Percentiles rank a stretch among this genome's conserved stretches.
Evolutionary conservation across 2,329 filamentous ascomycete genomes (phyloP).

Genomic region (Didymella keratinophila): DNA sequence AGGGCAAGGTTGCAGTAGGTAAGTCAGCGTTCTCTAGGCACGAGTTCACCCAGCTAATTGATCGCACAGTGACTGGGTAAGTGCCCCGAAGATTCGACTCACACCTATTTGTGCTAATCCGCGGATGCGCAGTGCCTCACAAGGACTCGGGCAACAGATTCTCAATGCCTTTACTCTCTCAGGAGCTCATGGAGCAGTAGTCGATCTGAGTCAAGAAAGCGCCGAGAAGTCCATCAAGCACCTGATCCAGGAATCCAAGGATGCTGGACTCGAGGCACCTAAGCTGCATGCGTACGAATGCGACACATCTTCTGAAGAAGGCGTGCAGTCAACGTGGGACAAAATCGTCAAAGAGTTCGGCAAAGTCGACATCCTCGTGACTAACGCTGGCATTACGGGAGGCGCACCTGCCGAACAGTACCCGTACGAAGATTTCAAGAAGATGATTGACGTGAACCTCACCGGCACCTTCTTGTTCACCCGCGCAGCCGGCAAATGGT

Average conservation of each 20-base stretch:
- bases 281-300: not conserved
- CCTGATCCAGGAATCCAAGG: not conserved
- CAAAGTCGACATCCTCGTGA: not conserved
- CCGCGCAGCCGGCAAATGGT: not conserved
- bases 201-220: not conserved
- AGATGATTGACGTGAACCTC: not conserved
- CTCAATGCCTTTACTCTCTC: not conserved
- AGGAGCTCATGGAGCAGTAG: not conserved
- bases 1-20: not conserved
- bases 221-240: not conserved
- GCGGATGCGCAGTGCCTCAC: not conserved
- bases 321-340: not conserved
- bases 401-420: not conserved
- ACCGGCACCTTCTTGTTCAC: not conserved
- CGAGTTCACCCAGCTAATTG: not conserved
- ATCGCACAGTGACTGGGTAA: not conserved
- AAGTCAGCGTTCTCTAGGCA: not conserved
- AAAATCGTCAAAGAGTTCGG: not conserved
- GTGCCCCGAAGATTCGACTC: not conserved
- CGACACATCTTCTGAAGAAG: not conserved
- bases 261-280: not conserved
- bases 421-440: not conserved
- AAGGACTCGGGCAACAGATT: not conserved
- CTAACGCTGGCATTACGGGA: not conserved
- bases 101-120: not conserved